phyloP scores from a whole-genome alignment of 768 basidiomycete genomes.

The Boletus speciosus region DNA sequence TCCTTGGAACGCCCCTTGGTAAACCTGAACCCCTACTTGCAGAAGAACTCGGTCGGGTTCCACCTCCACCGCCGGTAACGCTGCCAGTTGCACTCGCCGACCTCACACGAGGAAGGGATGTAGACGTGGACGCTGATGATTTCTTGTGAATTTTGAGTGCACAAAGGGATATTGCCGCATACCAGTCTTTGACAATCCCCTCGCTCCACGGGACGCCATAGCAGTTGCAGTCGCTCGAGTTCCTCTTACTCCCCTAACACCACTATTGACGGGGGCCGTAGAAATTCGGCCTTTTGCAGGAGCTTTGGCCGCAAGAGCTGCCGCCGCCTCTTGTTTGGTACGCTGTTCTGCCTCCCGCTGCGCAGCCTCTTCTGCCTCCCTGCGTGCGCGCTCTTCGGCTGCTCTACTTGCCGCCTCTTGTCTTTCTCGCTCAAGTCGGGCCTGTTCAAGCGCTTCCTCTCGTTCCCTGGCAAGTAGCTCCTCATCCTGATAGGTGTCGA shows the following conservation, averaged over 20 bases:
- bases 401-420: constrained; percentile 38
- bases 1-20: constrained; percentile 24
- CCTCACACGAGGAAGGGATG: constrained; percentile 21
- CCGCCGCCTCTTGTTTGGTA: constrained; percentile 45
- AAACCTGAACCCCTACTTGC: constrained; percentile 26
- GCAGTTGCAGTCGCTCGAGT: constrained; percentile 59
- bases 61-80: constrained; percentile 13
- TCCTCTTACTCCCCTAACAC: constrained; percentile 68
- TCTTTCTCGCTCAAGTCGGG: constrained; percentile 35
- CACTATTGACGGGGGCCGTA: constrained; percentile 44
- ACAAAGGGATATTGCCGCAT: constrained; percentile 5
- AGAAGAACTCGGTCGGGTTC: constrained; percentile 23
- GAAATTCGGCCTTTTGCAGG: constrained; percentile 41
- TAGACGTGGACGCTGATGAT: constrained; percentile 11
- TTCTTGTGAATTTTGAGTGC: constrained; percentile 2
- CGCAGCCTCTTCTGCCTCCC: constrained; percentile 31
- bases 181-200: constrained; percentile 41
- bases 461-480: constrained; percentile 45
- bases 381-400: constrained; percentile 34
- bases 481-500: constrained; percentile 49
- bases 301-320: constrained; percentile 31
- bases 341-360: constrained; percentile 48
- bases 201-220: constrained; percentile 42
- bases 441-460: constrained; percentile 27
- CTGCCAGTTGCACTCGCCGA: constrained; percentile 29